Evolutionary conservation across 768 basidiomycete species (phyloP).

Genomic region (Strobilomyces confusus): DNA sequence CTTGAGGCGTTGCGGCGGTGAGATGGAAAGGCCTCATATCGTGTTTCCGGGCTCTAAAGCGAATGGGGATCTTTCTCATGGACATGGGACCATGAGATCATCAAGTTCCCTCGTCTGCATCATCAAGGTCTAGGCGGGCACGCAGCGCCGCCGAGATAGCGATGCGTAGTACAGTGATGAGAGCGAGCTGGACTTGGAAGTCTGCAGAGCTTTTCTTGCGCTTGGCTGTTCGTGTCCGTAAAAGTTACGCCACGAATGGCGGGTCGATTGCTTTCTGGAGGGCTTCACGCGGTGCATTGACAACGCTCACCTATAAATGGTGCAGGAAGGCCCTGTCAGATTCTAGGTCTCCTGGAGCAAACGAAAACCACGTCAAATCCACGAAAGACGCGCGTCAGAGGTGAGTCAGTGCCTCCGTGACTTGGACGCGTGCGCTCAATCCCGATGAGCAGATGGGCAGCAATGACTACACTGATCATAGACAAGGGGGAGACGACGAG

Average conservation of each 20-base stretch:
- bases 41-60: neutral
- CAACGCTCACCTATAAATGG: slow-evolving; percentile 7
- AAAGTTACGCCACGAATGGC: neutral
- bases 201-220: neutral
- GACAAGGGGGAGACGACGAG: slow-evolving; percentile 9
- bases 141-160: neutral
- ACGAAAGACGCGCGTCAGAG: neutral
- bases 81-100: neutral
- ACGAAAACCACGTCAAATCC: neutral
- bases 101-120: neutral
- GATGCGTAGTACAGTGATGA: neutral
- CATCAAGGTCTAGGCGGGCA: neutral
- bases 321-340: neutral
- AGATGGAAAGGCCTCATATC: neutral
- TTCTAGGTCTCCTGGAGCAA: neutral
- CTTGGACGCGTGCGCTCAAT: neutral
- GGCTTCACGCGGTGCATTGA: neutral
- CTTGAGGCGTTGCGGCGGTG: neutral
- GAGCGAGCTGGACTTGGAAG: neutral
- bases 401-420: neutral
- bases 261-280: neutral
- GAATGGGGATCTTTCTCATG: slow-evolving; percentile 1
- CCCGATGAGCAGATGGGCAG: slow-evolving; percentile 15
- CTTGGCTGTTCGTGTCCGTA: neutral
- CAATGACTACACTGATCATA: slow-evolving; percentile 9